Base-by-base conservation (phyloP, 352 stramenopile genomes). In the Globisporangium yorkense region DNA sequence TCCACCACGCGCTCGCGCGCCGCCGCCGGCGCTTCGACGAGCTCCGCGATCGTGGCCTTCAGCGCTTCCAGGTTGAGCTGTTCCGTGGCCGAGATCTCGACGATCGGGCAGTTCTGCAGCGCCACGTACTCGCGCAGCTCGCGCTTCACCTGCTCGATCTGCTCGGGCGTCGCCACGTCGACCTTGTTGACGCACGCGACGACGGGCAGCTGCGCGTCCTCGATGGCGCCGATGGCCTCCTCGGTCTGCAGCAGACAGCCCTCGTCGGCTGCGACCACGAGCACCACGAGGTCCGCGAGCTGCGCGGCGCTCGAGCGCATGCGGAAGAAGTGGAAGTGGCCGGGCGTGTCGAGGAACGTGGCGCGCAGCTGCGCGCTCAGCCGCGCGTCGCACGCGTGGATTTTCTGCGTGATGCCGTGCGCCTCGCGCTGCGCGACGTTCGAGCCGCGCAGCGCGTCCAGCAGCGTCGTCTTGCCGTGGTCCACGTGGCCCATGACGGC, bases 401-500 rank as follows among this genome's bases (percentile, higher is more conserved):
- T 98, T 62, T 94, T 94, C 75, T 99, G 98, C 2, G 98, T 99
- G 77, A 99, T 99, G 58, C 97, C 97, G 24, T 98, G 96, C 6
- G 94, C 87, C 72, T 99, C 98, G 44, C 79, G 87, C 15, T 85
- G 80, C 18, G 96, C 97, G 24, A 99, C 91, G 41, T 88, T 89
- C 7, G 75, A 60, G 20, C 63, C 54, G 10, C 97, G 80, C 56
- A 99, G 80, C n/a, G 86, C 84, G 72, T 99, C 98, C 50, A 99
- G 87, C 13, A 99, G 75, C n/a, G 96, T 98, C 12, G 98, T 99
- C 72, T 99, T 99, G 63, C 98, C 98, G 75, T 99, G 98, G 80
- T 99, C 97, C 24, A 99, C 97, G 70, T 99, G 98, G 40, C 98
- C 98, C 97, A 99, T 99, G 41, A 99, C 97, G 9, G 96, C 98